Evolutionary conservation across 2,329 filamentous ascomycete genomes (phyloP).

Genomic region (Blastomyces emzantsi): DNA sequence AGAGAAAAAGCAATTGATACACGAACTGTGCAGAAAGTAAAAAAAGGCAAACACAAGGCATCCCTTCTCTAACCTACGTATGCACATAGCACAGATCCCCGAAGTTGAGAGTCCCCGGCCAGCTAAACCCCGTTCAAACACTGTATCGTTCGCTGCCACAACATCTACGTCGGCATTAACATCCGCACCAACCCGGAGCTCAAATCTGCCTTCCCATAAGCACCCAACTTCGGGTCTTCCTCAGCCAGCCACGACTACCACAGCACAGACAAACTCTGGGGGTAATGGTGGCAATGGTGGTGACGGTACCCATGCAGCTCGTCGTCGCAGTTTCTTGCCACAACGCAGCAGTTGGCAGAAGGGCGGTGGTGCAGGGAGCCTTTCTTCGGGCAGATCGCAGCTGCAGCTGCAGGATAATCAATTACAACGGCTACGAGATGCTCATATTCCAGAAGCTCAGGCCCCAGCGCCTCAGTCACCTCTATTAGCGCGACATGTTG

Average conservation of each 20-base stretch:
- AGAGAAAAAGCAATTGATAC: constrained; percentile 2
- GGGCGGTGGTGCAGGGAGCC: constrained; percentile 18
- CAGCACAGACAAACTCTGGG: constrained; percentile 7
- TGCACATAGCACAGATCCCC: constrained; percentile 7
- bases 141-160: background rate
- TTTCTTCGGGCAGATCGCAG: constrained; percentile 13
- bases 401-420: constrained; percentile 14
- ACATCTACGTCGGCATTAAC: background rate
- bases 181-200: background rate
- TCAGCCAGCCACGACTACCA: background rate
- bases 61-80: constrained; percentile 1
- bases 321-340: constrained; percentile 25
- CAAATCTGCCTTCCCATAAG: constrained; percentile 13
- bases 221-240: constrained; percentile 4
- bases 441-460: background rate
- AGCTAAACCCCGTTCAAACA: constrained; percentile 5
- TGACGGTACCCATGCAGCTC: constrained; percentile 9
- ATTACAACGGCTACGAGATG: background rate
- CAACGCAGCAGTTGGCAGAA: constrained; percentile 22
- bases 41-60: background rate
- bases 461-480: background rate
- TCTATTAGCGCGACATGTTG: background rate
- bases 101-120: background rate
- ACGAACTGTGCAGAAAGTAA: background rate
- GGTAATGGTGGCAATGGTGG: constrained; percentile 2